Base-by-base conservation (phyloP, 495 filamentous ascomycete genomes). In the Tuber umbilicatum region DNA sequence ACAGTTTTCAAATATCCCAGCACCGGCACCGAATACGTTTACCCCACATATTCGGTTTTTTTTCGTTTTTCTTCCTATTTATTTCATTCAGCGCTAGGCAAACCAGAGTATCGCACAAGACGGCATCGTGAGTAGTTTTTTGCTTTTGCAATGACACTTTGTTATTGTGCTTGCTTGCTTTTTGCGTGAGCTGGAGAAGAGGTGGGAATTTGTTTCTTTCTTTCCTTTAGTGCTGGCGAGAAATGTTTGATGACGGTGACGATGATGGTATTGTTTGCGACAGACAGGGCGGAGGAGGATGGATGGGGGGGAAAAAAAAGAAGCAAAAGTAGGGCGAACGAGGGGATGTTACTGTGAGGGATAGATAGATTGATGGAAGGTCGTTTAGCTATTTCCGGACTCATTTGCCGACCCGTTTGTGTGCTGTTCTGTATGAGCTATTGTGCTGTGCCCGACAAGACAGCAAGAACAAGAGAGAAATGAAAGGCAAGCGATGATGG, bases 81-180 rank as follows among this genome's bases (percentile, higher is more conserved):
- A 64, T 64, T 64, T 64, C 55, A 64, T 64, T 35, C 55, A 35
- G 55, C 14, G 27, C 55, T 35, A 27, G 27, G 27, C 55, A 35
- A 64, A 31, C 27, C 27, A 9, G n/a, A 60, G 55, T 0, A 64
- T 64, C 55, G 14, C 55, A 64, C 27, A 35, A 31, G 55, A 64
- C 55, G 27, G 55, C 55, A 64, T 64, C 55, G 55, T 64, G 55
- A 64, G 55, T 12, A 64, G 12, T 64, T 64, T 0, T 64, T 64
- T 64, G 27, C 55, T 64, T 64, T 64, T 64, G 55, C 19, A 64
- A 31, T 60, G n/a, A n/a, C n/a, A n/a, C n/a, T n/a, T n/a, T n/a
- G n/a, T n/a, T 19, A 19, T 31, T 2, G 27, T 60, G 31, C 14
- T 64, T 64, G 31, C 14, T 64, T 64, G 55, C 55, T 64, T 64